Evolutionary conservation across 2,329 filamentous ascomycete species (phyloP).

Genomic region (Xylariaceae sp.): DNA sequence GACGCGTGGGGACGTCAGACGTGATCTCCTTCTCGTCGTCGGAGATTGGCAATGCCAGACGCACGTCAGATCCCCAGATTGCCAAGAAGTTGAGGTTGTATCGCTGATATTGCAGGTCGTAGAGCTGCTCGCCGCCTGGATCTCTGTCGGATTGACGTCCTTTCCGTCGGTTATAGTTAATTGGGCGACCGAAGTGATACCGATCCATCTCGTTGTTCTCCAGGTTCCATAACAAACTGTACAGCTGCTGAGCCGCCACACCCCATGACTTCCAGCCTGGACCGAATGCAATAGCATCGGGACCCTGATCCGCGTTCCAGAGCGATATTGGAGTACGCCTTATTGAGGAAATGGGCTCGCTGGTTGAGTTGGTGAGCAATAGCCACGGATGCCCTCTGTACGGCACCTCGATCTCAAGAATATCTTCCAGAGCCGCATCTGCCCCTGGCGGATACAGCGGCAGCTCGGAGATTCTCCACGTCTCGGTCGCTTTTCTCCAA

Average conservation of each 20-base stretch:
- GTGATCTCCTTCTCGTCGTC: slow-evolving; percentile 44
- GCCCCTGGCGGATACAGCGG: slow-evolving; percentile 16
- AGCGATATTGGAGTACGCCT: slow-evolving; percentile 42
- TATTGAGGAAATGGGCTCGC: slow-evolving; percentile 27
- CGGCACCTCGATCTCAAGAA: slow-evolving; percentile 30
- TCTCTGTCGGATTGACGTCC: background rate
- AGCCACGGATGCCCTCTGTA: slow-evolving; percentile 49
- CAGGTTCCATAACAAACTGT: slow-evolving; percentile 45
- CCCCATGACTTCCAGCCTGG: slow-evolving; percentile 45
- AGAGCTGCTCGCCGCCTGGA: slow-evolving; percentile 30
- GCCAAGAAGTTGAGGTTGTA: slow-evolving; percentile 52
- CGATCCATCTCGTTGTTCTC: slow-evolving; percentile 39
- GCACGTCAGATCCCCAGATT: slow-evolving; percentile 47
- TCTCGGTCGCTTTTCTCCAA: slow-evolving; percentile 22
- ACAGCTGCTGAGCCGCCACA: slow-evolving; percentile 44
- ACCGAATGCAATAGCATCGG: slow-evolving; percentile 32
- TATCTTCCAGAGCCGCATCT: slow-evolving; percentile 16
- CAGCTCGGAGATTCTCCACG: slow-evolving; percentile 36
- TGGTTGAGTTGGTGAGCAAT: slow-evolving; percentile 36
- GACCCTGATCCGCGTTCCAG: slow-evolving; percentile 33
- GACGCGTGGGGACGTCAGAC: slow-evolving; percentile 34
- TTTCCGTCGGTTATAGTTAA: slow-evolving; percentile 16
- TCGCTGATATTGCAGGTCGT: slow-evolving; percentile 45
- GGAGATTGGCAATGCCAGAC: slow-evolving; percentile 40
- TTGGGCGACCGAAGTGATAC: slow-evolving; percentile 42